phyloP scores from a whole-genome alignment of 441 rosid genomes.

The Gossypium trilobum region DNA sequence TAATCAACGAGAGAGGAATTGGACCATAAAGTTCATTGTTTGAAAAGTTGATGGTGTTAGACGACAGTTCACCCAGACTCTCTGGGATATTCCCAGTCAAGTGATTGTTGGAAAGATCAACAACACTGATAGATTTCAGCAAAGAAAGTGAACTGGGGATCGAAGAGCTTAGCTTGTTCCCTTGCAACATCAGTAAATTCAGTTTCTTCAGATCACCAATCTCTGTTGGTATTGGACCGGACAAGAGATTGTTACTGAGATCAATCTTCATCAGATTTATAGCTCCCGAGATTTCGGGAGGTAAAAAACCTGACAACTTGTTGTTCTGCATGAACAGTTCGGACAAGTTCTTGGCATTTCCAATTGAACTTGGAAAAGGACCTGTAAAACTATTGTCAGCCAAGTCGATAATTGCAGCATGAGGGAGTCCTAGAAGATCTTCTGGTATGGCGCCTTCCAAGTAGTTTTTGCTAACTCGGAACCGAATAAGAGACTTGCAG shows the following conservation, averaged over 20 bases:
- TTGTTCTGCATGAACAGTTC: slow-evolving; percentile 75
- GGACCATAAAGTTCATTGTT: slow-evolving; percentile 79
- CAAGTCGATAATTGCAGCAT: slow-evolving; percentile 74
- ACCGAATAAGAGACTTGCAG: slow-evolving; percentile 64
- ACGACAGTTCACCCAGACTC: slow-evolving; percentile 48
- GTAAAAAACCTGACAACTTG: slow-evolving; percentile 55
- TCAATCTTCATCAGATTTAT: slow-evolving; percentile 76
- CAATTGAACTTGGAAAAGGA: slow-evolving; percentile 41
- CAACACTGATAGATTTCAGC: slow-evolving; percentile 68
- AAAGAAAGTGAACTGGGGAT: slow-evolving; percentile 61
- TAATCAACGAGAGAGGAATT: slow-evolving; percentile 55
- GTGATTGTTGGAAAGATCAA: slow-evolving; percentile 71
- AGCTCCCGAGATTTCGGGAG: slow-evolving; percentile 59
- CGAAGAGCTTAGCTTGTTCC: slow-evolving; percentile 52
- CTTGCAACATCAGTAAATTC: slow-evolving; percentile 60
- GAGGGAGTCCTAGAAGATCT: slow-evolving; percentile 65
- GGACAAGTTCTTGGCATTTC: slow-evolving; percentile 63
- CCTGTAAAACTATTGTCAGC: slow-evolving; percentile 60
- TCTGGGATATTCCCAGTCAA: slow-evolving; percentile 73
- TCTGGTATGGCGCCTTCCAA: slow-evolving; percentile 57
- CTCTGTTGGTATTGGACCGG: slow-evolving; percentile 74
- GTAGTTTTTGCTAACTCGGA: slow-evolving; percentile 65
- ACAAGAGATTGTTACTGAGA: slow-evolving; percentile 60
- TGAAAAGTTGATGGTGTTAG: slow-evolving; percentile 69
- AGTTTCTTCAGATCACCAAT: slow-evolving; percentile 63